phyloP scores from a whole-genome alignment of 495 filamentous ascomycete species.

The Talaromyces adpressus region DNA sequence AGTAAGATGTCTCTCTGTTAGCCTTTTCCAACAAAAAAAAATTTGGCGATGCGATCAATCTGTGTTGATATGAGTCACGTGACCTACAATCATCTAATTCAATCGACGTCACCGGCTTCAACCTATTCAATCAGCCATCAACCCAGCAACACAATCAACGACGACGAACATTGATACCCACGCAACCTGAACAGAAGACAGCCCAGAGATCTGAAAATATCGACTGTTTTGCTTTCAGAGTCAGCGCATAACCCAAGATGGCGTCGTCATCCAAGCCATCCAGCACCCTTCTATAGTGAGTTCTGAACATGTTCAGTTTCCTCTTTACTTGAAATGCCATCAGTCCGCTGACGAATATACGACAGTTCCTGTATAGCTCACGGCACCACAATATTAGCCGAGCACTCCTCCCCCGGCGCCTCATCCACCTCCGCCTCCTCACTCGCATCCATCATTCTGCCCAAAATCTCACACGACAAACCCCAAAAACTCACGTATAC shows the following conservation, averaged over 20 bases:
- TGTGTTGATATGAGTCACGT: neutral
- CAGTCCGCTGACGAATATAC: neutral
- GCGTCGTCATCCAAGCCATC: conserved; percentile 72
- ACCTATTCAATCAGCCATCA: neutral
- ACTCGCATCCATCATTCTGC: conserved; percentile 89
- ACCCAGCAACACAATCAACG: neutral
- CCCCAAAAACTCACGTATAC: conserved; percentile 92
- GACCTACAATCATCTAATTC: neutral
- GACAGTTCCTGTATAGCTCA: conserved; percentile 83
- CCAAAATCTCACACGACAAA: conserved; percentile 77
- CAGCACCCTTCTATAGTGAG: conserved; percentile 76
- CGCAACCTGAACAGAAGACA: neutral
- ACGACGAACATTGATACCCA: neutral
- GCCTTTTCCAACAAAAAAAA: neutral
- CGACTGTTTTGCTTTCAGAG: neutral
- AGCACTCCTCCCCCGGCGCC: conserved; percentile 71
- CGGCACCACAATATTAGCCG: conserved; percentile 82
- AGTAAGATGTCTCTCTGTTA: neutral
- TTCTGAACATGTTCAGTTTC: conserved; percentile 2
- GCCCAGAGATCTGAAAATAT: neutral
- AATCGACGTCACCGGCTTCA: conserved; percentile 4
- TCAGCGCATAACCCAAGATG: conserved; percentile 36
- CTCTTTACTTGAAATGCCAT: neutral
- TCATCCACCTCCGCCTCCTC: conserved; percentile 68
- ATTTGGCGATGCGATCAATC: neutral